Conservation (phyloP, 2,329 filamentous ascomycete genomes). For the Beauveria caledonica region DNA sequence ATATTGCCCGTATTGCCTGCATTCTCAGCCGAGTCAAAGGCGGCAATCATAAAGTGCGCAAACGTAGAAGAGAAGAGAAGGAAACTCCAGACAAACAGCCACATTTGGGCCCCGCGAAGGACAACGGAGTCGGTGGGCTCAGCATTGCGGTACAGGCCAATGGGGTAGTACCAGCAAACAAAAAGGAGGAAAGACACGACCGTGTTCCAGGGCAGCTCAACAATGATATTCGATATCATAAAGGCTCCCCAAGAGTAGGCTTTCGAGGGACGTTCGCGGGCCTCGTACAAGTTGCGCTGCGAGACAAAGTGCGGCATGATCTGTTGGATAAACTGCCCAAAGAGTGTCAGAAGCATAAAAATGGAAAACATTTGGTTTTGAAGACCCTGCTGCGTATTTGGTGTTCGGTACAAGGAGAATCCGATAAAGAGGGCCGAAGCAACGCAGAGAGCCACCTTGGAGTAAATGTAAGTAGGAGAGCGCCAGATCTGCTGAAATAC, state of each 20-base stretch:
- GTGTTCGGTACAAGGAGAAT: constrained; percentile 68
- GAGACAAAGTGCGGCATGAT: constrained; percentile 82
- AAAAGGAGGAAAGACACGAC: constrained; percentile 68
- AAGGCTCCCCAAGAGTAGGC: constrained; percentile 81
- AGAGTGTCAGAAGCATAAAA: constrained; percentile 76
- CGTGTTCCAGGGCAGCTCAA: constrained; percentile 79
- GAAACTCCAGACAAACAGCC: constrained; percentile 68
- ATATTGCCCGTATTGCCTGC: constrained; percentile 70
- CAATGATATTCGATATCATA: constrained; percentile 72
- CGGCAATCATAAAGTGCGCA: constrained; percentile 67
- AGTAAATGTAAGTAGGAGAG: constrained; percentile 80
- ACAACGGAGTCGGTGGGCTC: constrained; percentile 48
- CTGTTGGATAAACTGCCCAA: constrained; percentile 70
- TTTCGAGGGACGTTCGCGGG: constrained; percentile 75
- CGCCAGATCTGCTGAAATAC: constrained; percentile 92
- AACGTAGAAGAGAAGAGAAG: constrained; percentile 77
- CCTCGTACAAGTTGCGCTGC: constrained; percentile 75
- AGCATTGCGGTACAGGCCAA: constrained; percentile 68
- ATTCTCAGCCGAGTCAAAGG: constrained; percentile 65
- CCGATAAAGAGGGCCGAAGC: constrained; percentile 67
- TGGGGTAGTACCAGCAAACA: constrained; percentile 78
- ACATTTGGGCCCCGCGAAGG: constrained; percentile 70
- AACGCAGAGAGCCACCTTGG: constrained; percentile 62
- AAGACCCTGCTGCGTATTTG: constrained; percentile 65
- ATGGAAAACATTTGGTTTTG: constrained; percentile 83